Base-by-base conservation (phyloP, 2,329 filamentous ascomycete species). In the Pleoardoris graminearum region DNA sequence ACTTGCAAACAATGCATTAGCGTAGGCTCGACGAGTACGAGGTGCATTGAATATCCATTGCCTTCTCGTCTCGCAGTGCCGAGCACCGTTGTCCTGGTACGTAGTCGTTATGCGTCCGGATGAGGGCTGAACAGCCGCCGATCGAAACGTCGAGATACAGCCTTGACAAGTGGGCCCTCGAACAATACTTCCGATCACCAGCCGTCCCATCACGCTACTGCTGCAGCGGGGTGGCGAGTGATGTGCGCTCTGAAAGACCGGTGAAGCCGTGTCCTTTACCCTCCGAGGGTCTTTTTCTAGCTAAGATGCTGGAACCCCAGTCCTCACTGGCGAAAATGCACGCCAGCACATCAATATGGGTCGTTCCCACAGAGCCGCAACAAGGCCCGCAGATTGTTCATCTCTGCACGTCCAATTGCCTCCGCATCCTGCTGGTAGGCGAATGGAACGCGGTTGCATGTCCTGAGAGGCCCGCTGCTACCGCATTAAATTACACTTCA, bases 331-430 rank as follows among this genome's bases (percentile, higher is more conserved):
- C 83, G 83, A 85, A 81, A 82, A 87, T 81, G 81, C 80, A 86
- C 87, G 90, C 90, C 91, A 95, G 82, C 90, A 88, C 91, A 95
- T 91, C 90, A 89, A 70, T 75, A 77, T 76, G 76, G 76, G 75
- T 72, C 76, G 74, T 73, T 63, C 61, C 57, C 66, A 68, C 70
- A 75, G 73, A 76, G 73, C 73, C 73, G 72, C 73, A 74, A 70
- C 63, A 66, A 62, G 63, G 65, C 71, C 69, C 67, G 71, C 71
- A 73, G 63, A 65, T 67, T 67, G 59, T 71, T 67, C 69, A 68
- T 71, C 67, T 68, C 61, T 51, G 65, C 48, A 71, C 54, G 60
- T 62, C 65, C 70, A 73, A 69, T 71, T 70, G 64, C 64, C 60
- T 58, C 59, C 57, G 54, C 78, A 83, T 82, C 81, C 80, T 83